These are phyloP conservation scores for Histomonas meleagridis DNA, from an alignment of 208 protist genomes.

Conservation along the genomic window DNA sequence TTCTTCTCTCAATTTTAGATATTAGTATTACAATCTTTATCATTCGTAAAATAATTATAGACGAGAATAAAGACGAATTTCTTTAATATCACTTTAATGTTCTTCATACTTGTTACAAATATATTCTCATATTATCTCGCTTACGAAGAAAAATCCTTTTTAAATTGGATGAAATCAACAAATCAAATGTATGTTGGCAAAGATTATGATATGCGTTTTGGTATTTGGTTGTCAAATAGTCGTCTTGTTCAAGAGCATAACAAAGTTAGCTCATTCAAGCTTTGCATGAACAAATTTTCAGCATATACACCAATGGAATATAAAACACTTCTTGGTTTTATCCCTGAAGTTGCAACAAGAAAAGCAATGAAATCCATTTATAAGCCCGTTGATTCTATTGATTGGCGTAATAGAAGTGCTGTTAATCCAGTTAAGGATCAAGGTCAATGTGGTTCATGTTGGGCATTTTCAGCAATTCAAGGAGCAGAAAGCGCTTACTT, in stretches of 20 bases:
- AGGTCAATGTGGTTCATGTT: background rate
- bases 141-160: background rate
- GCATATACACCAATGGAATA: background rate
- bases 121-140: too few relatives aligned
- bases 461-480: constrained; percentile 4
- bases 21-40: too few relatives aligned
- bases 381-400: background rate
- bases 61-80: too few relatives aligned
- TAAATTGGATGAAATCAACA: constrained; percentile 5
- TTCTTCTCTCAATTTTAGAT: too few relatives aligned
- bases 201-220: background rate
- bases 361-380: background rate
- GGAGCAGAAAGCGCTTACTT: background rate
- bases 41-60: too few relatives aligned
- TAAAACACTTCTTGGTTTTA: background rate
- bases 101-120: too few relatives aligned
- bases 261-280: background rate
- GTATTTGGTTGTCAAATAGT: background rate
- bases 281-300: background rate
- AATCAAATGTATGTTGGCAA: background rate
- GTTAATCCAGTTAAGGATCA: background rate
- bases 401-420: background rate
- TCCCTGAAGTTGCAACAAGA: background rate
- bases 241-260: background rate
- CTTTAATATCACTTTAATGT: too few relatives aligned